Base-by-base conservation (phyloP, 2,329 filamentous ascomycete species). In the Alternaria novae-zelandiae region DNA sequence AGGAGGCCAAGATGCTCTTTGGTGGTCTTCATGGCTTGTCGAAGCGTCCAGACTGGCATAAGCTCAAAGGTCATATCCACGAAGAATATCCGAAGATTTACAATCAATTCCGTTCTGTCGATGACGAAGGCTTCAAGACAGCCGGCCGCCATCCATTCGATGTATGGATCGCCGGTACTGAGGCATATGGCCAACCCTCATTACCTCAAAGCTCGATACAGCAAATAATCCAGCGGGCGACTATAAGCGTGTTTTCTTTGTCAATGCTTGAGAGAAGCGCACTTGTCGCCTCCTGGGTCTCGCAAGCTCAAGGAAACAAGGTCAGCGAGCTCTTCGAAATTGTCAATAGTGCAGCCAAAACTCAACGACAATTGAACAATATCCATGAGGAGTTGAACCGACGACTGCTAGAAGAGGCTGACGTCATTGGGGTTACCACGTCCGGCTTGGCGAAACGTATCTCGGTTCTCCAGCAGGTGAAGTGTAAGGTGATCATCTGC, bases 391-490 rank as follows among this genome's bases (percentile, higher is more conserved):
- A 84, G n/a, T n/a, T 74, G 2, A 75, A 82, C 15, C 75, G 78
- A n/a, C 73, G 82, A 12, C 71, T 81, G 1, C 64, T 84, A 1
- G 67, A 74, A 23, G 68, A 75, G 20, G 85, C 85, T 0, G 77
- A 86, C 6, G 80, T 90, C 5, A 83, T 90, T 46, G 88, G 88
- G 0, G 78, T 88, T 2, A 90, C 88, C 0, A 90, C 88, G 0
- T 87, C 85, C 0, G 87, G 87, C 0, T 78, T 90, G 2, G 88
- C 88, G 82, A 88, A 70, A 78, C 79, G 86, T 15, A 74, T 88
- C 0, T 75, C 81, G 0, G 66, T 86, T 1, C 78, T 91, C 0
- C 81, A 83, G 8, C 81, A 82, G 8, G 63, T 90, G 2, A 71
- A 78, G 7, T 79, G 81, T 30, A 89, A 90, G 63, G 84, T 90